Evolutionary conservation across 768 basidiomycete genomes (phyloP), one percentile per base, ranked within the genome.

Genomic region (Tricholoma sp.): DNA sequence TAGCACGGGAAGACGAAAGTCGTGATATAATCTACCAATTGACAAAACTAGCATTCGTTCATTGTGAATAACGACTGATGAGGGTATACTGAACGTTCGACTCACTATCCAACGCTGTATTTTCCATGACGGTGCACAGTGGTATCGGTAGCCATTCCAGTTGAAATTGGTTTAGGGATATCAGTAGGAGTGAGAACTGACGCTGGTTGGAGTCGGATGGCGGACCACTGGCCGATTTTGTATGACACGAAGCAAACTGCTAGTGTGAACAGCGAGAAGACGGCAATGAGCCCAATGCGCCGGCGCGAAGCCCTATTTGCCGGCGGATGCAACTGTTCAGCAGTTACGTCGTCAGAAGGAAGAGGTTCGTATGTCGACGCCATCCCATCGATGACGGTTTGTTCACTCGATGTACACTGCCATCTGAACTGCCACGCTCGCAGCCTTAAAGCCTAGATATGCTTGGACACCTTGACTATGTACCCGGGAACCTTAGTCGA

Each of bases 61-160:
- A 18, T 9, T 45, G 60, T 58, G 41, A 56, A 50, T 61, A 39
- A 65, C 31, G 57, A 29, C 31, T 9, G 51, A 43, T 54, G 18
- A 14, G 14, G 21, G 46, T 18, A 35, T 5, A 27, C 24, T 27
- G 24, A 27, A 27, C 24, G 49, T 51, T 31, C 21, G 51, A 81
- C 89, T 70, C 64, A 91, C 88, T 91, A 91, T 78, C 88, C 89
- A 63, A 91, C 82, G 59, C 86, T 90, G 67, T 84, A 84, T 70
- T 89, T 91, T 59, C 83, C 83, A 14, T 70, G 65, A 54, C 64
- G 59, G 50, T 76, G 72, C 74, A 80, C 77, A 16, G 67, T 60
- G 61, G 19, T n/a, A 9, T 24, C 41, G 6, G 59, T 59, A 62
- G 58, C 31, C 62, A 61, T 54, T 56, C 58, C 58, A 55, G 66